These are phyloP conservation scores for Suillus tomentosus DNA, from an alignment of 768 basidiomycete genomes.

Conservation along the genomic window DNA sequence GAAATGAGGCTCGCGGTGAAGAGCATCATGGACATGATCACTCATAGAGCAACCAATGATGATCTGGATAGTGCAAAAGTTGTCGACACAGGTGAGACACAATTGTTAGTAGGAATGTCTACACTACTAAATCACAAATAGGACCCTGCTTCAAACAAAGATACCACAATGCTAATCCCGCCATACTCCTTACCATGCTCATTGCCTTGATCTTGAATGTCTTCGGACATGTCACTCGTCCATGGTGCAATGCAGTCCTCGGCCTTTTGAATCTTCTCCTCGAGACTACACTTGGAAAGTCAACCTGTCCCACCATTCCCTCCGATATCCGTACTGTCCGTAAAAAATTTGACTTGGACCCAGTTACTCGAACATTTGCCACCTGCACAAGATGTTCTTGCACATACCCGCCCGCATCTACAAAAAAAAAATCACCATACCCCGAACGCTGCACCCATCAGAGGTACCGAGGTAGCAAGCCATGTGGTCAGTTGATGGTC, in stretches of 20 bases:
- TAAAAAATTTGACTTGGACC: slow-evolving; percentile 17
- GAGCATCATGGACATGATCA: slow-evolving; percentile 2
- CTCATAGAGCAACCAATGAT: slow-evolving; percentile 7
- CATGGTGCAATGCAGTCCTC: too few relatives aligned
- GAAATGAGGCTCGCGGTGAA: not conserved
- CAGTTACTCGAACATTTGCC: slow-evolving; percentile 21
- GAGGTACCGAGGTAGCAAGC: slow-evolving; percentile 16
- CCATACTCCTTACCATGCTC: slow-evolving; percentile 11
- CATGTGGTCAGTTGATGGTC: slow-evolving; percentile 19
- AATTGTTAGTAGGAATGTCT: too few relatives aligned
- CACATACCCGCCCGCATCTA: slow-evolving; percentile 19
- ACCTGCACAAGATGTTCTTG: slow-evolving; percentile 32
- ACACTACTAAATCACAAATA: too few relatives aligned
- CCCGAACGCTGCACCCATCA: slow-evolving; percentile 27
- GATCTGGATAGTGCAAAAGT: slow-evolving; percentile 2
- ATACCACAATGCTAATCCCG: slow-evolving; percentile 11
- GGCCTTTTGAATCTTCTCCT: too few relatives aligned
- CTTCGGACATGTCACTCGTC: slow-evolving; percentile 12
- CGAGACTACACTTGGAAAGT: too few relatives aligned
- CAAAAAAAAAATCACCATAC: slow-evolving; percentile 10
- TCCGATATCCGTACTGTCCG: slow-evolving; percentile 1
- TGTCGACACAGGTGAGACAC: too few relatives aligned
- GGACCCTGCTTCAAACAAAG: slow-evolving; percentile 1
- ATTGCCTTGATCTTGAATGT: slow-evolving; percentile 13
- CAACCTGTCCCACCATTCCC: too few relatives aligned